A percentile compares a stretch with the other conserved stretches of the same genome.
phyloP scores from a whole-genome alignment of 192 early-diverging fungal genomes.

The Rhizoclosmatium globosum region DNA sequence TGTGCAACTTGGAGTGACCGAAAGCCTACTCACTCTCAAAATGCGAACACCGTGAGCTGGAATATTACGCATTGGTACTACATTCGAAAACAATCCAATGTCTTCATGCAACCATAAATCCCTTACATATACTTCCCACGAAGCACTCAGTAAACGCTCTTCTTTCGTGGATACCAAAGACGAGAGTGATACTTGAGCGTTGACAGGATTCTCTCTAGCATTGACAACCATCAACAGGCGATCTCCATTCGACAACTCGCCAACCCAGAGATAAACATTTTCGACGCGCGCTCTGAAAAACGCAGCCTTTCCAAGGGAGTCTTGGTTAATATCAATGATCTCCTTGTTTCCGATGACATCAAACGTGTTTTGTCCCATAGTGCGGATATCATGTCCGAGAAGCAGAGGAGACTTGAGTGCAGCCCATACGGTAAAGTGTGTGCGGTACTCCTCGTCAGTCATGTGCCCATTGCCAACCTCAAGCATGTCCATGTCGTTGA shows the following conservation, averaged over 20 bases:
- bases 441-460: conserved; percentile 51
- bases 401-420: conserved; percentile 66
- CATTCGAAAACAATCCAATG: neutral
- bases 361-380: conserved; percentile 15
- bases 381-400: conserved; percentile 61
- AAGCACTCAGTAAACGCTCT: neutral
- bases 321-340: conserved; percentile 69
- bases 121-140: neutral
- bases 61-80: too few species aligned
- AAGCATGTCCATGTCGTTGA: conserved; percentile 63
- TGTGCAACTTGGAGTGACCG: too few species aligned
- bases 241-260: conserved; percentile 32
- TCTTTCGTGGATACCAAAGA: neutral
- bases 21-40: too few species aligned
- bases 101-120: conserved; percentile 2
- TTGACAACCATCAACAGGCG: conserved; percentile 45
- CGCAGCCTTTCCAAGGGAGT: conserved; percentile 55
- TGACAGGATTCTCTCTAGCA: conserved; percentile 3
- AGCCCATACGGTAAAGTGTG: conserved; percentile 66
- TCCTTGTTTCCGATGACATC: conserved; percentile 54
- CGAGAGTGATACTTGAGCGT: conserved; percentile 32
- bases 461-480: conserved; percentile 62
- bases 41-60: too few species aligned
- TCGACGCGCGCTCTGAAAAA: conserved; percentile 23
- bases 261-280: conserved; percentile 38